phyloP scores from a whole-genome alignment of 441 rosid genomes.

The Populus hybrid region DNA sequence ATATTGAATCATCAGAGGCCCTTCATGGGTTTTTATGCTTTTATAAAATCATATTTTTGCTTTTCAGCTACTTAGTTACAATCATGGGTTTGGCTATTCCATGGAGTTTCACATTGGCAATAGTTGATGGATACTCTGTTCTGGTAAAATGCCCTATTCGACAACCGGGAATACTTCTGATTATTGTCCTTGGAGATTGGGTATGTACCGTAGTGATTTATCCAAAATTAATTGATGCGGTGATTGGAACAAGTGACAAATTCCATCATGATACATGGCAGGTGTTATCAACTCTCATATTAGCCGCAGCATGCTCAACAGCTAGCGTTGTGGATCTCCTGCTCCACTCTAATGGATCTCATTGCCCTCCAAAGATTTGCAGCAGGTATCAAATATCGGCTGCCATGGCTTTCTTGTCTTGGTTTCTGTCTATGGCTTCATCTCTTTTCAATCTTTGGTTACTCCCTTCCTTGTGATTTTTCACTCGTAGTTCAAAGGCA shows the following conservation, averaged over 20 bases:
- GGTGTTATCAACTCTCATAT: conserved; percentile 61
- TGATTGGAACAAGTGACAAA: conserved; percentile 2
- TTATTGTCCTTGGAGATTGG: conserved; percentile 75
- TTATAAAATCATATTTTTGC: background rate
- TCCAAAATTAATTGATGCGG: background rate
- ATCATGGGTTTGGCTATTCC: conserved; percentile 84
- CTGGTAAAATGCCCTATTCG: conserved; percentile 56
- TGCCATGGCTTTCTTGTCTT: conserved; percentile 75
- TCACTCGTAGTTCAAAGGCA: background rate
- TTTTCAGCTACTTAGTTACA: conserved; percentile 72
- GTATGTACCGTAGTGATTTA: conserved; percentile 26
- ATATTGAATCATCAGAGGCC: background rate
- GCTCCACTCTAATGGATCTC: conserved; percentile 29
- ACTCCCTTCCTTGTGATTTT: conserved; percentile 55
- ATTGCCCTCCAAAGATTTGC: conserved; percentile 54
- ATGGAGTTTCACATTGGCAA: conserved; percentile 71
- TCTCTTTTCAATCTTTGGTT: conserved; percentile 79
- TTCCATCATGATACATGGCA: conserved; percentile 21
- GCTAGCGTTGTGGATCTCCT: conserved; percentile 75
- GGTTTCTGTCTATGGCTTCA: conserved; percentile 71
- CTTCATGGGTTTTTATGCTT: background rate
- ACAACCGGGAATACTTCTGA: conserved; percentile 52
- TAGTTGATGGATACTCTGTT: conserved; percentile 71
- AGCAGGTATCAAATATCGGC: conserved; percentile 74
- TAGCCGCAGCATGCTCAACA: conserved; percentile 77